Evolutionary conservation across 2,329 filamentous ascomycete species (phyloP), one percentile per base, ranked within the genome.

Genomic region (Neofusicoccum cordaticola): DNA sequence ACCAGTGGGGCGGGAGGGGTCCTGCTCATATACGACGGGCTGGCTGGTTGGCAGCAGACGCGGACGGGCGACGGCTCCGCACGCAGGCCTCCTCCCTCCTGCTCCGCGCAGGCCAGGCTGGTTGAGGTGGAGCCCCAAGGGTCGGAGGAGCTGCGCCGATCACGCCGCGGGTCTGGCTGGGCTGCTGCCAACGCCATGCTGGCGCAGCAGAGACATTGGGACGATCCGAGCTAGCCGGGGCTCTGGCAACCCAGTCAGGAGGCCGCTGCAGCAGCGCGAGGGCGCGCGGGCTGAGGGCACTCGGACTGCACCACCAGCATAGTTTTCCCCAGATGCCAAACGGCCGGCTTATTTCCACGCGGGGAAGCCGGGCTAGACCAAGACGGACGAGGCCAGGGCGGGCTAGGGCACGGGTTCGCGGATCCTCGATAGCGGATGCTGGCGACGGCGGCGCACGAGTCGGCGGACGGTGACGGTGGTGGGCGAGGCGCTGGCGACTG

Each of bases 1-100:
- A 44, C 6, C 13, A 39, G 44, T 51, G 9, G 22, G 58, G 62
- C 51, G 66, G 66, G 63, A 50, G 51, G 48, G 64, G 31, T 41
- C 45, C 62, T 62, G 65, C 60, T 69, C 47, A 68, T 66, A 68
- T 71, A 64, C 17, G 41, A 52, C 12, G 27, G 47, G 53, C 47
- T 13, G 2, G 47, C 31, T 15, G 19, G 31, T 7, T 27, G 39
- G 12, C 22, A 22, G 22, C 22, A 22, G 22, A 1, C 22, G 22
- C 47, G 62, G 39, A 13, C 50, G 37, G 31, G 42, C 44, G 34
- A 27, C 63, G 52, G 51, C 63, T 65, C 63, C 63, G 63, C 63
- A 65, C 63, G 17, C n/a, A 37, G 50, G 39, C n/a, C 37, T 57
- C 44, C 52, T 56, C 39, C 15, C 12, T 42, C 19, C 19, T 47